Conservation (phyloP, 2,329 filamentous ascomycete genomes). For the Beauveria sp. region DNA sequence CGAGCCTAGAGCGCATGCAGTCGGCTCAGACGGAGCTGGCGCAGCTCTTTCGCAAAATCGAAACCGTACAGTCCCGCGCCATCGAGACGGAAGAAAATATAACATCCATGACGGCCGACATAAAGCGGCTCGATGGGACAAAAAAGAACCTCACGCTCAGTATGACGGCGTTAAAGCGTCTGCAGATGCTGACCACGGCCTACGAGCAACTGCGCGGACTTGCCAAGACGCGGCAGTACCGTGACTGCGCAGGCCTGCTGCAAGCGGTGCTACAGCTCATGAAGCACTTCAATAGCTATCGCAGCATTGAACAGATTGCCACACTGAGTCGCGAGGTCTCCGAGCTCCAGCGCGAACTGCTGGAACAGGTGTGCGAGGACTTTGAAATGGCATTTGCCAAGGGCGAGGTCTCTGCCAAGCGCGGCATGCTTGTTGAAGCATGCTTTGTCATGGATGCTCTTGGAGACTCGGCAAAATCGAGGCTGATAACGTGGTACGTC, state of each 20-base stretch:
- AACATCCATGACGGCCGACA: slow-evolving; percentile 97
- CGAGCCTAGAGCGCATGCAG: slow-evolving; percentile 86
- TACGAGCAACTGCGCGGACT: slow-evolving; percentile 89
- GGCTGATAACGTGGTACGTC: slow-evolving; percentile 93
- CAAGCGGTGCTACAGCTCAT: slow-evolving; percentile 96
- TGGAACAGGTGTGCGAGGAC: slow-evolving; percentile 98
- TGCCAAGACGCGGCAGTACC: slow-evolving; percentile 80
- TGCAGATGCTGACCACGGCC: slow-evolving; percentile 99
- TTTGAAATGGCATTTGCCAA: slow-evolving; percentile 94
- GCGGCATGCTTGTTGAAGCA: slow-evolving; percentile 70
- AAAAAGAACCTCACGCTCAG: slow-evolving; percentile 94
- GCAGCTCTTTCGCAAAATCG: slow-evolving; percentile 88
- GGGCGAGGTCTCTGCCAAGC: slow-evolving; percentile 65
- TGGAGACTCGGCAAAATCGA: slow-evolving; percentile 73
- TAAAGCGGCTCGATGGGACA: slow-evolving; percentile 92
- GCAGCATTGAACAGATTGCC: slow-evolving; percentile 96
- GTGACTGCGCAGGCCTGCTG: slow-evolving; percentile 86
- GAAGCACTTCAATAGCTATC: slow-evolving; percentile 96
- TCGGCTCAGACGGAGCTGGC: slow-evolving; percentile 83
- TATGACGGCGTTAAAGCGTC: slow-evolving; percentile 93
- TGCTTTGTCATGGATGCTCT: slow-evolving; percentile 93
- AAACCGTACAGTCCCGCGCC: slow-evolving; percentile 81
- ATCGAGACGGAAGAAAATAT: slow-evolving; percentile 92
- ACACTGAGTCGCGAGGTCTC: slow-evolving; percentile 86
- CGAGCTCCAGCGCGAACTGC: slow-evolving; percentile 82